phyloP scores from a whole-genome alignment of 2,329 filamentous ascomycete genomes.

The Alternaria conjuncta region DNA sequence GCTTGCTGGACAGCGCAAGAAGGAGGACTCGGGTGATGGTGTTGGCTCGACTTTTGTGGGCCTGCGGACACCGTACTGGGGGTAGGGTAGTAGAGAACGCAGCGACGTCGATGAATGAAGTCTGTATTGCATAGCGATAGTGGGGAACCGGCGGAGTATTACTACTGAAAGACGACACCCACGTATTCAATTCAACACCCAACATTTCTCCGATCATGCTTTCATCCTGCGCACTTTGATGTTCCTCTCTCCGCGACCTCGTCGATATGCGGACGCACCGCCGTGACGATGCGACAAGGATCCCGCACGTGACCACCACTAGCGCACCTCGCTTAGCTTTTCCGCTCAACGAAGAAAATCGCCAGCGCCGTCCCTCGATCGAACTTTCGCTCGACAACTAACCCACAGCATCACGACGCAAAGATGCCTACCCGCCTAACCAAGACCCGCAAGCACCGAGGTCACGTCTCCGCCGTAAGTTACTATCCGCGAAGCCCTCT shows the following conservation, averaged over 20 bases:
- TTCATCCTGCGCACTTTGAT: not conserved
- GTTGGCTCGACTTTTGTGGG: conserved; percentile 47
- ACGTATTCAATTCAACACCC: conserved; percentile 5
- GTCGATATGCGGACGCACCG: no score
- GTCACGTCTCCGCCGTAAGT: conserved; percentile 98
- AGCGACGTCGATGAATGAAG: conserved; percentile 6
- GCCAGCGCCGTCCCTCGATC: not conserved
- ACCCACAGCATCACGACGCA: conserved; percentile 29
- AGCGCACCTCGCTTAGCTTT: conserved; percentile 23
- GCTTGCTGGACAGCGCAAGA: conserved; percentile 73
- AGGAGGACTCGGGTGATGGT: conserved; percentile 61
- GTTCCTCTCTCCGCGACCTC: not conserved
- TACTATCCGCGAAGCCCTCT: no score
- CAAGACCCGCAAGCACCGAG: conserved; percentile 65
- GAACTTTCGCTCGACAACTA: conserved; percentile 28
- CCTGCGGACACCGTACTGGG: conserved; percentile 50
- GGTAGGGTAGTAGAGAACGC: conserved; percentile 20
- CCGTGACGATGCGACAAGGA: not conserved
- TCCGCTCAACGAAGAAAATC: conserved; percentile 18
- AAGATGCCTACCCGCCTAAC: conserved; percentile 43
- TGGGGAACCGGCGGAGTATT: conserved; percentile 7
- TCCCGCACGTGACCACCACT: conserved; percentile 4
- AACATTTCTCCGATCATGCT: not conserved
- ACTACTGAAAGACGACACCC: conserved; percentile 7
- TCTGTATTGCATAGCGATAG: conserved; percentile 40